These are phyloP conservation scores for Solanum clarkiae DNA, from an alignment of 257 asterid species.

Conservation along the genomic window DNA sequence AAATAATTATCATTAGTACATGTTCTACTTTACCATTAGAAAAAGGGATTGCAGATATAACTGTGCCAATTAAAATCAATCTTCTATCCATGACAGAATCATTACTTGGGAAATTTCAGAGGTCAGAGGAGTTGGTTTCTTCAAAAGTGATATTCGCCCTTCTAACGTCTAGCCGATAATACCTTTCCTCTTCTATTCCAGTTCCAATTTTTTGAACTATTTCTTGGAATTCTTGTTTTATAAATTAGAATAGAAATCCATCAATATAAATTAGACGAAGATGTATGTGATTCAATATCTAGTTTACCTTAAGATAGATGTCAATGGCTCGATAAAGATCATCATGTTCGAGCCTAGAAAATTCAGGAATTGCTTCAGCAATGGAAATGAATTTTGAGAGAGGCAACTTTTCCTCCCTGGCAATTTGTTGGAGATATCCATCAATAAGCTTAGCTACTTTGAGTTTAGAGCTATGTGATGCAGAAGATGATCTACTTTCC, in stretches of 20 bases:
- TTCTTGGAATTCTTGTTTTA: not conserved
- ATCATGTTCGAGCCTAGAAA: constrained; percentile 75
- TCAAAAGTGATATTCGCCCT: too few relatives aligned
- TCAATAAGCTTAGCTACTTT: constrained; percentile 79
- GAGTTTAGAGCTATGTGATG: constrained; percentile 60
- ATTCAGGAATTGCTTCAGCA: constrained; percentile 63
- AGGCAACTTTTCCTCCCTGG: constrained; percentile 37
- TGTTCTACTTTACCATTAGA: not conserved
- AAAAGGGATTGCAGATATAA: not conserved
- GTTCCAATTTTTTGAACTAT: not conserved
- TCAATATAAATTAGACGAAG: not conserved
- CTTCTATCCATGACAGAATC: too few relatives aligned
- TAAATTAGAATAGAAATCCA: too few relatives aligned
- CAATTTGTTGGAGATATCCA: constrained; percentile 55
- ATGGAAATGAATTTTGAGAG: constrained; percentile 50
- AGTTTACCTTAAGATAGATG: constrained; percentile 64
- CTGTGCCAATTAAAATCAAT: not conserved
- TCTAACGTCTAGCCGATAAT: too few relatives aligned
- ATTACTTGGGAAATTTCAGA: too few relatives aligned
- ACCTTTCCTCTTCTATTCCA: too few relatives aligned
- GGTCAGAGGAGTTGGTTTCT: too few relatives aligned
- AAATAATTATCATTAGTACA: not conserved
- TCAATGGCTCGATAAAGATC: constrained; percentile 82
- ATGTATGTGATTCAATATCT: not conserved
- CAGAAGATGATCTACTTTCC: constrained; percentile 77